These are phyloP conservation scores for Chalaropsis thielavioides DNA, from an alignment of 2,329 filamentous ascomycete species.

Conservation along the genomic window DNA sequence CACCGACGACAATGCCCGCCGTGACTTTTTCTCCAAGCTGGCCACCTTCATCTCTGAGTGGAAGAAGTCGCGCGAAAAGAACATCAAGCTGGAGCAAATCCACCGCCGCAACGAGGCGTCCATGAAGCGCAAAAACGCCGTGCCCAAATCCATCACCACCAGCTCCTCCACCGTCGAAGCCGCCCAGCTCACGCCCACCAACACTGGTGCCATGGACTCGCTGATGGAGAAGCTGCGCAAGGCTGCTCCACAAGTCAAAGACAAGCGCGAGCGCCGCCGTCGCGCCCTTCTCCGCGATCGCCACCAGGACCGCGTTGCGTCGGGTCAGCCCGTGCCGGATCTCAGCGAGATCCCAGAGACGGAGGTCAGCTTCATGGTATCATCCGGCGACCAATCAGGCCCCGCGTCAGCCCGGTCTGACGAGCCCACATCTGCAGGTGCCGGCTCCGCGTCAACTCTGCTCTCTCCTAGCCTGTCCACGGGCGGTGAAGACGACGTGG, in stretches of 20 bases:
- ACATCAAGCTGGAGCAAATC: slow-evolving; percentile 65
- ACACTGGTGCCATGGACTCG: slow-evolving; percentile 88
- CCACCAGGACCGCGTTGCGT: slow-evolving; percentile 79
- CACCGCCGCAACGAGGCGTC: slow-evolving; percentile 76
- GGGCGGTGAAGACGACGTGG: slow-evolving; percentile 54
- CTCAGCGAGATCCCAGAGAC: slow-evolving; percentile 40
- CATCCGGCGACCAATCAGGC: slow-evolving; percentile 5
- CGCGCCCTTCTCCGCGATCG: slow-evolving; percentile 79
- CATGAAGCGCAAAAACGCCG: slow-evolving; percentile 78
- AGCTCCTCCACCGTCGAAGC: slow-evolving; percentile 23
- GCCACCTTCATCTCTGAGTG: slow-evolving; percentile 82
- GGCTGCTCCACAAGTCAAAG: slow-evolving; percentile 76
- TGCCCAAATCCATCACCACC: slow-evolving; percentile 43
- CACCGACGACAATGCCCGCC: slow-evolving; percentile 75
- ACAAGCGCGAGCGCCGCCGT: slow-evolving; percentile 76
- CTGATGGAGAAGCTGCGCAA: slow-evolving; percentile 88
- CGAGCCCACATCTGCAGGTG: slow-evolving; percentile 21
- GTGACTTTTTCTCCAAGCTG: slow-evolving; percentile 92
- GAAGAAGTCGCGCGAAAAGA: slow-evolving; percentile 95
- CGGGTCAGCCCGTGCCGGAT: slow-evolving; percentile 76
- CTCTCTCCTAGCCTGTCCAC: slow-evolving; percentile 35
- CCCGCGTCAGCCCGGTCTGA: slow-evolving; percentile 24
- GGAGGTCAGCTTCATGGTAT: slow-evolving; percentile 22
- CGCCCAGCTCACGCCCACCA: slow-evolving; percentile 48
- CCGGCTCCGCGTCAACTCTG: slow-evolving; percentile 20